A percentile compares a stretch with the other conserved stretches of the same genome.
phyloP scores from a whole-genome alignment of 306 rosid species.

The Ceratonia siliqua region DNA sequence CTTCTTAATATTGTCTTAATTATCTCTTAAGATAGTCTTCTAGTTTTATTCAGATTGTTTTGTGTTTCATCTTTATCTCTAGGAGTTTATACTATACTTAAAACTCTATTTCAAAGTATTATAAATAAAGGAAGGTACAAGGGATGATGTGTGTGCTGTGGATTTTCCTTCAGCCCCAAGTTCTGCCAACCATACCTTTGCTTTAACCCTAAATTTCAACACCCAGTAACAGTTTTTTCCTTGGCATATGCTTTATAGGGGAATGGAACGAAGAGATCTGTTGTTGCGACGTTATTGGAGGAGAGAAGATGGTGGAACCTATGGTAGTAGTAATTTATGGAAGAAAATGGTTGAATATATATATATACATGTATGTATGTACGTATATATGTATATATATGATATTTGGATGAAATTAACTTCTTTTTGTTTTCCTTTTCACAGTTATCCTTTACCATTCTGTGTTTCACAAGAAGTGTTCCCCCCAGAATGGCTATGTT shows the following conservation, averaged over 20 bases:
- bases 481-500: conserved; percentile 70
- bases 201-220: too few species aligned
- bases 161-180: too few species aligned
- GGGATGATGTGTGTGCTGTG: too few species aligned
- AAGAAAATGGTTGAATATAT: conserved; percentile 3
- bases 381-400: neutral
- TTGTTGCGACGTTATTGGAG: conserved; percentile 96
- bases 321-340: conserved; percentile 60
- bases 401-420: conserved; percentile 35
- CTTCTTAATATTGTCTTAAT: too few species aligned
- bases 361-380: neutral
- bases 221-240: neutral
- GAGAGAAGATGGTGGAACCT: conserved; percentile 98
- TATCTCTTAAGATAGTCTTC: too few species aligned
- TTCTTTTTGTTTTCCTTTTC: conserved; percentile 47
- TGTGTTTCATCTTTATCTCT: too few species aligned
- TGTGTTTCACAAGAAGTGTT: conserved; percentile 83
- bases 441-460: conserved; percentile 94
- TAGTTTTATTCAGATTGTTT: too few species aligned
- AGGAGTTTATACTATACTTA: too few species aligned
- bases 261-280: conserved; percentile 87
- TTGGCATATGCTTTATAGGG: conserved; percentile 56
- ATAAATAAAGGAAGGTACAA: too few species aligned
- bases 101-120: too few species aligned
- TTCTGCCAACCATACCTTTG: too few species aligned